Evolutionary conservation across 768 basidiomycete species (phyloP), one percentile per base, ranked within the genome.

Genomic region (Rhizopogon vinicolor): DNA sequence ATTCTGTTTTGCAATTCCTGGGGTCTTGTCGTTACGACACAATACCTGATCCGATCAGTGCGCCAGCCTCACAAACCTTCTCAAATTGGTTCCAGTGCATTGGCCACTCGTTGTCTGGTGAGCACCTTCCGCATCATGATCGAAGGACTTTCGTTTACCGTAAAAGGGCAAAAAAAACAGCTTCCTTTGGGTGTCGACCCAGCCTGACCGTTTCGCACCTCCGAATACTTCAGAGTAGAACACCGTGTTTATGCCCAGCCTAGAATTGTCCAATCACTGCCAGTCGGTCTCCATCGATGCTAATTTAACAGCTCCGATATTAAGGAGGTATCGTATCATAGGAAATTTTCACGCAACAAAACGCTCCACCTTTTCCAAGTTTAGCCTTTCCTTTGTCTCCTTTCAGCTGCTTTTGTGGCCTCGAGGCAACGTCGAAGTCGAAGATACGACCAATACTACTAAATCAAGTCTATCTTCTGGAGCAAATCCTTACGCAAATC

Each of bases 371-470:
- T 76, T 60, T 83, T 81, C 71, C 66, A 64, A 40, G 78, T 79
- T 44, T 22, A 69, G 46, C 19, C 10, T 35, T 56, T 16, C 44
- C 25, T 41, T 51, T 41, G 33, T 52, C 56, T 14, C 25, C 9
- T 42, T 37, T 13, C 10, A 16, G n/a, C 29, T 35, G 9, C 42
- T 31, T 22, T 13, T 35, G 29, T 33, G 18, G 25, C 49, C 33
- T 40, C 14, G 14, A 19, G 44, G 29, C 33, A 12, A 18, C 19
- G 7, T 43, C 14, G 19, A 50, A 82, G 80, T 83, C 81, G 1
- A 81, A 84, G 63, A 5, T 80, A 84, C 58, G 80, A 77, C 2
- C 80, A 80, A 0, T 84, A 72, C 58, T 79, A 72, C 61, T 78
- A 78, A 39, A 49, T 49, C 52, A 39, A 19, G 45, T 37, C 10